Conservation (phyloP, 2,329 filamentous ascomycete genomes). For the Neopestalotiopsis sp. region DNA sequence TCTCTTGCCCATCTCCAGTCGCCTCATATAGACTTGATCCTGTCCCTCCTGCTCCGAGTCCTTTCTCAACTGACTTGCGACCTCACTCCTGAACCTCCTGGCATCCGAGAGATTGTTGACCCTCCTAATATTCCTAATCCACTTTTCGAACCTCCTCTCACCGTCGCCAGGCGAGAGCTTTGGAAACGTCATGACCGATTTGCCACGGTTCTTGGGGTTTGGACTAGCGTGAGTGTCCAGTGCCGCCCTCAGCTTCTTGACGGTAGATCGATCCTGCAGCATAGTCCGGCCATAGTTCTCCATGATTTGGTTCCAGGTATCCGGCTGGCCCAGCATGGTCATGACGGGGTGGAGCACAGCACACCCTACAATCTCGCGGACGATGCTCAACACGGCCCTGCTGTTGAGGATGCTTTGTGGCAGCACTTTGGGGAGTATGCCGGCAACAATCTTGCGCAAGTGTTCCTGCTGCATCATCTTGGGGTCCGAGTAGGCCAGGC, state of each 20-base stretch:
- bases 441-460: conserved; percentile 74
- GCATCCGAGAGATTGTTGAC: conserved; percentile 93
- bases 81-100: conserved; percentile 87
- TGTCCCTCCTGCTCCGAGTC: conserved; percentile 79
- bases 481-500: conserved; percentile 81
- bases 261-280: conserved; percentile 93
- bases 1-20: conserved; percentile 89
- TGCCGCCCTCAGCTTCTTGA: conserved; percentile 87
- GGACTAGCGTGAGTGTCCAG: conserved; percentile 92
- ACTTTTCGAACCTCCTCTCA: conserved; percentile 92
- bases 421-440: conserved; percentile 75
- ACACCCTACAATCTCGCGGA: conserved; percentile 91
- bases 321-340: conserved; percentile 83
- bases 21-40: conserved; percentile 84
- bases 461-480: conserved; percentile 89
- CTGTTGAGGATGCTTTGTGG: conserved; percentile 78
- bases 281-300: conserved; percentile 86
- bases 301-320: conserved; percentile 97
- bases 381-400: conserved; percentile 77
- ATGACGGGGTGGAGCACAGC: conserved; percentile 86
- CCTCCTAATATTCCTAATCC: conserved; percentile 86
- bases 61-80: conserved; percentile 88
- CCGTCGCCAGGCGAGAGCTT: conserved; percentile 81
- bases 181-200: conserved; percentile 70
- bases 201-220: conserved; percentile 66